Base-by-base conservation (phyloP, 2,329 filamentous ascomycete genomes). In the Aspergillus floridensis region DNA sequence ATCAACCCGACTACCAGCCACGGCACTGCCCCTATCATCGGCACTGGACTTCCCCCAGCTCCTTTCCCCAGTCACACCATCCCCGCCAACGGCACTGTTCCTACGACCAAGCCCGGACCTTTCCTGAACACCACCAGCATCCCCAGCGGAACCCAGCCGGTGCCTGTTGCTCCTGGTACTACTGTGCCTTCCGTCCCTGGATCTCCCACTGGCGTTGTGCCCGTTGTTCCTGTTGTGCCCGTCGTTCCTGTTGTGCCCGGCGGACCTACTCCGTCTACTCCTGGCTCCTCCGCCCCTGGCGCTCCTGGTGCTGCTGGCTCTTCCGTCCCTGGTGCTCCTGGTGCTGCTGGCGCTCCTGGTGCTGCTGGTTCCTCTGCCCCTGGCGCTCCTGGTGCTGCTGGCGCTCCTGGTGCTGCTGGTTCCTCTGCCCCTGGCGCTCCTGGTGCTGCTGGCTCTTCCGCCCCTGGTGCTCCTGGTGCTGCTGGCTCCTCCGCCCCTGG, bases 91-190 rank as follows among this genome's bases (percentile, higher is more conserved):
- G 32, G 32, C 32, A 35, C 32, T 35, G 10, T 35, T 16, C 32
- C 32, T 35, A 35, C 32, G 12, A 35, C 32, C 32, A 35, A 35
- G 22, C 50, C 50, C 22, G 59, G 54, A 47, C 63, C 63, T 6
- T 64, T 58, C 63, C 66, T 60, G 51, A 65, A 62, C 58, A 58
- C 56, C 55, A 68, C 64, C 29, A 47, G 52, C 32, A 58, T 60
- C 14, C 58, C 60, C 19, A 11, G 55, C n/a, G 58, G 59, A 5
- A 57, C 57, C 47, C 49, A 58, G 53, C 66, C 67, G 11, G 58
- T 49, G 31, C 60, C 65, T 48, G 54, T 56, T 51, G 32, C 49
- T 16, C 59, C 63, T 22, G 63, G 49, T 49, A 44, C 57, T 38
- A 53, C 57, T 51, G 32, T 50, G 22, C 60, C 64, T 35, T 58